Evolutionary conservation across 2,329 filamentous ascomycete genomes (phyloP).

Genomic region (Fulvia fulva): DNA sequence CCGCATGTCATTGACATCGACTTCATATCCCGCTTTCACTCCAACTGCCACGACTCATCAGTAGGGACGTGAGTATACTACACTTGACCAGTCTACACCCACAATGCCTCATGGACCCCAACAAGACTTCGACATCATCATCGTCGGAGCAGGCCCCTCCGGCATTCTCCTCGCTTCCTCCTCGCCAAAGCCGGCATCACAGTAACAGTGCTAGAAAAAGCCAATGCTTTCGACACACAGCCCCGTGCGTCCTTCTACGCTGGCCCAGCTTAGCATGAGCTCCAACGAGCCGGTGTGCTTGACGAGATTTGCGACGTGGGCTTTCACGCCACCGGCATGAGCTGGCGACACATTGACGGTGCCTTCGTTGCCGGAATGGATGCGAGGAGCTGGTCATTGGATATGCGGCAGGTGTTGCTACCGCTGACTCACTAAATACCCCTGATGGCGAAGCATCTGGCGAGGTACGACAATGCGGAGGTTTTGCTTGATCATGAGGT

Average conservation of each 20-base stretch:
- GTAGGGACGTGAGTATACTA: too few relatives aligned
- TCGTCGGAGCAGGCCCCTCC: constrained; percentile 28
- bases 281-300: constrained; percentile 35
- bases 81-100: too few relatives aligned
- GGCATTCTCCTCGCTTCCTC: constrained; percentile 43
- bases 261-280: constrained; percentile 35
- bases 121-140: constrained; percentile 6
- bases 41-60: too few relatives aligned
- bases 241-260: constrained; percentile 54
- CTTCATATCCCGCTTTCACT: too few relatives aligned
- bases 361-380: constrained; percentile 15
- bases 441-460: constrained; percentile 19
- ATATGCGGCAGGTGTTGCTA: constrained; percentile 14
- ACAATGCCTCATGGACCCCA: too few relatives aligned
- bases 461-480: constrained; percentile 12
- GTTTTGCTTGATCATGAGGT: constrained; percentile 18
- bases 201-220: constrained; percentile 55
- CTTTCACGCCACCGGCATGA: constrained; percentile 15
- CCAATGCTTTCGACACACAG: constrained; percentile 53
- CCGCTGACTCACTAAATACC: constrained; percentile 20
- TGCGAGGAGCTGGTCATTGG: constrained; percentile 2
- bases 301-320: constrained; percentile 27
- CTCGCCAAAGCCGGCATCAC: constrained; percentile 52
- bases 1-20: too few relatives aligned
- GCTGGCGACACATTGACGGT: constrained; percentile 20